Conservation (phyloP, 352 stramenopile genomes). For the Phytophthora sansomeana region DNA sequence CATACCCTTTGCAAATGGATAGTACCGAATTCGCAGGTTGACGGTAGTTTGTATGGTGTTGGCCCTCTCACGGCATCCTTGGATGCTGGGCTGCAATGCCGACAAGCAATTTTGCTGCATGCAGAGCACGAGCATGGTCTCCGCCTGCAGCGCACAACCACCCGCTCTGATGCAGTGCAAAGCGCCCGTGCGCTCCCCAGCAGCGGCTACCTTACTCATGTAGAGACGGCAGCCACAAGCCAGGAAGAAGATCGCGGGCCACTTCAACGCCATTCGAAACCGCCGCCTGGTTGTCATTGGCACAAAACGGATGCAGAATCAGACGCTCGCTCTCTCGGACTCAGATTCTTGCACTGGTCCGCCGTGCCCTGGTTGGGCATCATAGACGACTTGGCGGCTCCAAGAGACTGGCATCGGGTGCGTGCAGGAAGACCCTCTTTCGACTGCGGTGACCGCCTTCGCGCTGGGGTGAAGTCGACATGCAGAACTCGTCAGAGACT, state of each 20-base stretch:
- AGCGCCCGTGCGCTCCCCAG: neutral
- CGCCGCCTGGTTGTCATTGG: neutral
- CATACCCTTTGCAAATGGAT: constrained; percentile 16
- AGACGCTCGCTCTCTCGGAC: neutral
- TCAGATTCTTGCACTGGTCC: neutral
- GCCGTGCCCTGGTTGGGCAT: neutral
- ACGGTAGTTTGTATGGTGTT: neutral
- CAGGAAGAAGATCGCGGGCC: neutral
- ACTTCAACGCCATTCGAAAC: neutral
- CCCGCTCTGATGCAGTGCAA: neutral
- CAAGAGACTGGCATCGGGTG: neutral
- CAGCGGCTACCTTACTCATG: too few species aligned
- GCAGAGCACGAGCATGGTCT: constrained; percentile 11
- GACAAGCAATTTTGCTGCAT: constrained; percentile 1
- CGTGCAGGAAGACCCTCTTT: neutral
- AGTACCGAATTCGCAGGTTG: neutral
- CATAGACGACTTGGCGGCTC: neutral
- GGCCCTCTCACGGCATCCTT: neutral
- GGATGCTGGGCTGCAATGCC: constrained; percentile 3
- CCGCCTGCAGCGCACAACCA: constrained; percentile 5
- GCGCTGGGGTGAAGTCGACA: neutral
- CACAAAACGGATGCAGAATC: neutral
- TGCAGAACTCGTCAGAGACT: too few species aligned
- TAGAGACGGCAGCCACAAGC: neutral
- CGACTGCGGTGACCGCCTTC: neutral